These are phyloP conservation scores for Tinospora cordifolia DNA, from an alignment of 164 flowering plant species.

Conservation along the genomic window DNA sequence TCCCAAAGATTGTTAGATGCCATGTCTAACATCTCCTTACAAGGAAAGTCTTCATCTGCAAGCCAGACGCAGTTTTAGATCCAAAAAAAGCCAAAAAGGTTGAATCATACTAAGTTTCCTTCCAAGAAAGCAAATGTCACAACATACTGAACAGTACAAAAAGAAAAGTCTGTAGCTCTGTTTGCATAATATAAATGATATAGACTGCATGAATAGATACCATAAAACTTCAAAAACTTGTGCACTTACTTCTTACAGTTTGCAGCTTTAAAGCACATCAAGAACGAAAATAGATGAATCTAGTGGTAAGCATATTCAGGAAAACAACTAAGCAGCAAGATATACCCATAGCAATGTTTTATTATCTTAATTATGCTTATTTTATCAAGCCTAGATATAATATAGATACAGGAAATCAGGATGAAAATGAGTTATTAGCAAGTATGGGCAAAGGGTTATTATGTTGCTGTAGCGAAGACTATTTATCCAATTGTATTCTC, in stretches of 20 bases:
- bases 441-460: no score
- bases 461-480: no score
- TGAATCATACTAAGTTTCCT: background rate
- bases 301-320: background rate
- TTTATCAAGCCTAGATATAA: no score
- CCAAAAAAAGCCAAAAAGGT: constrained; percentile 9
- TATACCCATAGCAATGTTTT: no score
- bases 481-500: no score
- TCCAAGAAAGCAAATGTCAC: background rate
- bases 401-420: no score
- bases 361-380: no score
- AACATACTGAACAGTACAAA: background rate
- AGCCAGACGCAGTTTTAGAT: constrained; percentile 18
- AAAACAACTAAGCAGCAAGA: no score
- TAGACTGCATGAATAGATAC: background rate
- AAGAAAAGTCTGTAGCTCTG: background rate
- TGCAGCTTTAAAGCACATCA: background rate
- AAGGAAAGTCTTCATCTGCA: constrained; percentile 23
- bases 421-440: no score
- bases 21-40: constrained; percentile 20
- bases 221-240: background rate
- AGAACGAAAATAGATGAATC: background rate
- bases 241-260: background rate
- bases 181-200: background rate
- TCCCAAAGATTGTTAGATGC: constrained; percentile 23